Conservation (phyloP, 2,329 filamentous ascomycete genomes). For the Alternaria atra region DNA sequence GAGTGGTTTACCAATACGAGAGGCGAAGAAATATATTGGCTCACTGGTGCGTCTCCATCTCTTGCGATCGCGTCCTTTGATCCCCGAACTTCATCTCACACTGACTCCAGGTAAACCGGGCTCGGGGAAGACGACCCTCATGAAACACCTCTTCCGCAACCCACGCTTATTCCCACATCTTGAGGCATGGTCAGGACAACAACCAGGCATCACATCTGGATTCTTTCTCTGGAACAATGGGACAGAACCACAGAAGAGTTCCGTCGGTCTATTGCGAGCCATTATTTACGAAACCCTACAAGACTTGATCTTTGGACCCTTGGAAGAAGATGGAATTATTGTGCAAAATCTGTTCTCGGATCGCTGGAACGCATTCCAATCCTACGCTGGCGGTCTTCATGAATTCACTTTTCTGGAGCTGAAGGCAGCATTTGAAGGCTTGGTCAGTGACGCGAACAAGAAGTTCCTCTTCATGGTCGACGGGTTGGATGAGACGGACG, state of each 20-base stretch:
- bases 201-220: slow-evolving; percentile 45
- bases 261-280: slow-evolving; percentile 33
- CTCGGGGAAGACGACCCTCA: slow-evolving; percentile 59
- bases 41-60: slow-evolving; percentile 32
- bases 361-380: slow-evolving; percentile 41
- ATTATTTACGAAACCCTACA: slow-evolving; percentile 44
- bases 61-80: not conserved
- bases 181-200: slow-evolving; percentile 41
- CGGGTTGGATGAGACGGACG: slow-evolving; percentile 43
- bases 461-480: slow-evolving; percentile 48
- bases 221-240: slow-evolving; percentile 59
- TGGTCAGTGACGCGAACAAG: slow-evolving; percentile 38
- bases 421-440: slow-evolving; percentile 34
- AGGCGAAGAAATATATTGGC: slow-evolving; percentile 42
- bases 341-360: slow-evolving; percentile 38
- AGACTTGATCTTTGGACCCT: slow-evolving; percentile 44
- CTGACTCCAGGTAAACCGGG: slow-evolving; percentile 49
- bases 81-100: not conserved
- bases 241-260: slow-evolving; percentile 39
- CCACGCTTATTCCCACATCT: slow-evolving; percentile 33
- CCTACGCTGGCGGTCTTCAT: slow-evolving; percentile 39
- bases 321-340: slow-evolving; percentile 36
- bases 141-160: slow-evolving; percentile 50
- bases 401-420: slow-evolving; percentile 33
- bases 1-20: slow-evolving; percentile 39